Evolutionary conservation across 176 grass and related monocot species (phyloP), one percentile per base, ranked within the genome.

Genomic region (Thalia dealbata): DNA sequence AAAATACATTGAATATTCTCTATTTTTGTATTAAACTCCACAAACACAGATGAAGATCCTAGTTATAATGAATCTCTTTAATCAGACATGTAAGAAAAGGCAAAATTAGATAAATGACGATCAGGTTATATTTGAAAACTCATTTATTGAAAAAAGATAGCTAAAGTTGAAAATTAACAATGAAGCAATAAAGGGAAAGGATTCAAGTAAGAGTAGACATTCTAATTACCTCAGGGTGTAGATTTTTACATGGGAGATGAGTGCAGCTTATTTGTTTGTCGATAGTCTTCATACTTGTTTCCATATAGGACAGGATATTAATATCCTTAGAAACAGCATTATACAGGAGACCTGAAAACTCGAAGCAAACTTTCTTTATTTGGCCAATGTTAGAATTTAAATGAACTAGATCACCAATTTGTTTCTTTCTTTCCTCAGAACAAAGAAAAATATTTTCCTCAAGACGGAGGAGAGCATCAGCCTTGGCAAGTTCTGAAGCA

Each of bases 321-420:
- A 80, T 76, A 84, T 92, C 82, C 75, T 84, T 88, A 51, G 67
- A 83, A 81, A 88, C 85, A 19, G 69, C 58, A 52, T 68, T 89
- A 48, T 54, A 60, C 71, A 92, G 79, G 73, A 54, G 59, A 67
- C 82, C 73, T 75, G 88, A 97, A 90, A 92, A 70, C 69, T 92
- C 89, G 78, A 78, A 90, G 63, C 78, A 90, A 16, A 76, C 60
- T 75, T 92, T 81, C 78, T 80, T 90, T 71, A 97, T 64, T 70
- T 97, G 74, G 70, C 78, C 75, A 77, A 84, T 80, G 14, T 70
- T 78, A 56, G 88, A 81, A 48, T 78, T 88, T 74, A 97, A 80
- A 63, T 92, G 82, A 65, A 75, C 74, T 51, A 92, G 77, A 82
- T 85, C 72, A 80, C 88, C 82, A 73, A 84, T 45, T 76, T 92